Evolutionary conservation across 2,329 filamentous ascomycete genomes (phyloP).

Genomic region (Alternaria sp.): DNA sequence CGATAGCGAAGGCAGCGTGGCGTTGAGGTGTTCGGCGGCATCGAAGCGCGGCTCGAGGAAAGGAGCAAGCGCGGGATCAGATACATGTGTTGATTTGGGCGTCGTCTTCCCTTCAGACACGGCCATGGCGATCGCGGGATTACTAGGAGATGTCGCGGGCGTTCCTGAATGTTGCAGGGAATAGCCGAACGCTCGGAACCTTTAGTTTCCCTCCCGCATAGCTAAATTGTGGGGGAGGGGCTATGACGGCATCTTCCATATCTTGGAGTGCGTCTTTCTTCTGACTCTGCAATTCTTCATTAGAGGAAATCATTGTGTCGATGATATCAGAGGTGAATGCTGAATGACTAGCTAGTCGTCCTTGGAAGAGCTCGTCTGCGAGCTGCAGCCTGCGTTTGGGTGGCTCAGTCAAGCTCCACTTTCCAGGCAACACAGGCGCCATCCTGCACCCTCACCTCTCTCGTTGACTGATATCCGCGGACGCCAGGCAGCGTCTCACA

Average conservation of each 20-base stretch:
- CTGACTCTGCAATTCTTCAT: too few species aligned
- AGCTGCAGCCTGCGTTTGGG: constrained; percentile 9
- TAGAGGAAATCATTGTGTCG: too few species aligned
- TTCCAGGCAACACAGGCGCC: constrained; percentile 31
- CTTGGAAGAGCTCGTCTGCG: neutral
- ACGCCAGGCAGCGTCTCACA: constrained; percentile 22
- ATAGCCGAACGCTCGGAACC: constrained; percentile 24
- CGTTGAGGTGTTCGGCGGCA: constrained; percentile 84
- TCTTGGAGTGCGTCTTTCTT: neutral
- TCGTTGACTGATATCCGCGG: constrained; percentile 6
- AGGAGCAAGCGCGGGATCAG: constrained; percentile 75
- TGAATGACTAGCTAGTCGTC: neutral
- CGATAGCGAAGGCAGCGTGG: constrained; percentile 73
- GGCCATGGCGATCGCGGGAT: constrained; percentile 34
- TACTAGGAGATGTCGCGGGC: constrained; percentile 15
- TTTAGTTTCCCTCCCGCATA: constrained; percentile 12
- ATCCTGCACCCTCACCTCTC: constrained; percentile 15
- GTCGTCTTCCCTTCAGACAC: constrained; percentile 27
- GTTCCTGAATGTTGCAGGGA: constrained; percentile 27
- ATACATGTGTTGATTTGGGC: constrained; percentile 62
- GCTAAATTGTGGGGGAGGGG: constrained; percentile 27
- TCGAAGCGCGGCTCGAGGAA: constrained; percentile 84
- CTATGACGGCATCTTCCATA: constrained; percentile 13
- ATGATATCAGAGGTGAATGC: neutral
- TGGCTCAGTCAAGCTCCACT: constrained; percentile 21